phyloP scores from a whole-genome alignment of 2,329 filamentous ascomycete species.

The Cladosporium colombiae region DNA sequence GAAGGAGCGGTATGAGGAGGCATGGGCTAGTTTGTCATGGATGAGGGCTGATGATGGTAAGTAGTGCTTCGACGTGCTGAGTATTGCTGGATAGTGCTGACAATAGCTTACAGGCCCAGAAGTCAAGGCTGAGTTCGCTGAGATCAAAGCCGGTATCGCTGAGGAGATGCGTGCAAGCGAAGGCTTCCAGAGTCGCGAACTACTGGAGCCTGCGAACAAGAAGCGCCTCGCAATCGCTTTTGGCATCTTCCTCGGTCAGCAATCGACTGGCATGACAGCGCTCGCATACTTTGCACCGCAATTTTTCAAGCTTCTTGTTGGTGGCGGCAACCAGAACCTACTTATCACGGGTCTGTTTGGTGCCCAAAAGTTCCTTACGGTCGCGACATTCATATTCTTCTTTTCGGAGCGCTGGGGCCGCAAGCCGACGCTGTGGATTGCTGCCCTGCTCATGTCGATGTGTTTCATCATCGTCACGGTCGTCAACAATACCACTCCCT shows the following conservation, averaged over 20 bases:
- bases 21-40: constrained; percentile 53
- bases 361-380: constrained; percentile 54
- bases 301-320: constrained; percentile 56
- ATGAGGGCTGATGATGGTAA: constrained; percentile 50
- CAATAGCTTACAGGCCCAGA: constrained; percentile 26
- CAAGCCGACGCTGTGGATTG: constrained; percentile 32
- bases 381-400: constrained; percentile 53
- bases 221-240: constrained; percentile 48
- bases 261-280: constrained; percentile 56
- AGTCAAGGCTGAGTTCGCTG: constrained; percentile 49
- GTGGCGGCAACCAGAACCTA: constrained; percentile 47
- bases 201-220: constrained; percentile 49
- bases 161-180: constrained; percentile 47
- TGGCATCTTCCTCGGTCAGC: constrained; percentile 54
- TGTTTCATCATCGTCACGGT: constrained; percentile 39
- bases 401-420: constrained; percentile 53
- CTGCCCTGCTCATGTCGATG: constrained; percentile 37
- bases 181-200: constrained; percentile 40
- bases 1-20: constrained; percentile 48
- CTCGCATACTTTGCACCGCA: constrained; percentile 58
- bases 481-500: constrained; percentile 37
- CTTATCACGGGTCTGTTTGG: constrained; percentile 57
- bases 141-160: constrained; percentile 52
- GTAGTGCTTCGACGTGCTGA: no score
- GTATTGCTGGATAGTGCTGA: not conserved